Evolutionary conservation across 2,329 filamentous ascomycete genomes (phyloP).

Genomic region (Ambrosiella beaveri): DNA sequence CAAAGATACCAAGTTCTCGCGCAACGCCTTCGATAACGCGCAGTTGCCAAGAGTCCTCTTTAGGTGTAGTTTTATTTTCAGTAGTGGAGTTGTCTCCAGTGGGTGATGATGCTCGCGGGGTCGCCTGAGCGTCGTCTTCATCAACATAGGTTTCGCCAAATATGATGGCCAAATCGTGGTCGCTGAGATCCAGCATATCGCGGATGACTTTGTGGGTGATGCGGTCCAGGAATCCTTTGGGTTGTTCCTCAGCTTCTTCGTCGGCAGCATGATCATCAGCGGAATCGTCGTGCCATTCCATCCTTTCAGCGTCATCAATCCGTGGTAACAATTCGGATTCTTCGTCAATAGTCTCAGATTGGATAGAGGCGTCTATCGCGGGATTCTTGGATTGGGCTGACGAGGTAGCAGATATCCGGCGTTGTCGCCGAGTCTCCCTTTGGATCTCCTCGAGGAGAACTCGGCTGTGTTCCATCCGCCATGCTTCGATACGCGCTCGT

Average conservation of each 20-base stretch:
- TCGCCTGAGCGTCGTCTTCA: conserved; percentile 29
- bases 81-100: conserved; percentile 14
- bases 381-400: conserved; percentile 14
- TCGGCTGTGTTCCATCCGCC: conserved; percentile 80
- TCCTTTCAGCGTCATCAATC: conserved; percentile 9
- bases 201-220: conserved; percentile 75
- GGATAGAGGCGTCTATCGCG: conserved; percentile 1
- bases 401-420: conserved; percentile 44
- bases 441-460: conserved; percentile 78
- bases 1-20: conserved; percentile 66
- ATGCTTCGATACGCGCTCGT: conserved; percentile 71
- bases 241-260: conserved; percentile 28
- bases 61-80: conserved; percentile 16
- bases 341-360: conserved; percentile 9
- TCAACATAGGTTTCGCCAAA: conserved; percentile 62
- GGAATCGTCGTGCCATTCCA: conserved; percentile 17
- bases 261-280: conserved; percentile 38
- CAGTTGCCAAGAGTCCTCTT: conserved; percentile 49
- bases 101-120: conserved; percentile 26
- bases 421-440: conserved; percentile 52
- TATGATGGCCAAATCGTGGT: conserved; percentile 65
- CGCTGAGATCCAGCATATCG: conserved; percentile 82
- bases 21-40: conserved; percentile 71
- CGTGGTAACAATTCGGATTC: neutral
- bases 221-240: conserved; percentile 58